Percentiles rank a stretch among this genome's conserved stretches.
Evolutionary conservation across 2,329 filamentous ascomycete genomes (phyloP).

Genomic region (Ophiocordyceps robertsii): DNA sequence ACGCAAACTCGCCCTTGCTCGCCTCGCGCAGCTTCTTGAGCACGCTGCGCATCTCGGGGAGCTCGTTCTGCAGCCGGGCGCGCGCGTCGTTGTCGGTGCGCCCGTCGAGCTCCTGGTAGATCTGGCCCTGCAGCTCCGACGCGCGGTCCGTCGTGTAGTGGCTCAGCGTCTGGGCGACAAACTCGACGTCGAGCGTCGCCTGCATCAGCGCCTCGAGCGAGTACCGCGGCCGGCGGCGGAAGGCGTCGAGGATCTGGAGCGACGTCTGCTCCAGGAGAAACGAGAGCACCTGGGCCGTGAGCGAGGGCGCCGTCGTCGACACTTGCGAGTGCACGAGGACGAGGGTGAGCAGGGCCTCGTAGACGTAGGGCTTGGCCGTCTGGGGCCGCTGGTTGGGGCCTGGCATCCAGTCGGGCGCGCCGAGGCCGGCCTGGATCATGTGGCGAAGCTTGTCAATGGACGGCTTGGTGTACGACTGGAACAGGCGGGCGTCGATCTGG

Average conservation of each 20-base stretch:
- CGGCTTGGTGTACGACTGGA: constrained; percentile 81
- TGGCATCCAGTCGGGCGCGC: constrained; percentile 58
- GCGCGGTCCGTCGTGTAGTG: constrained; percentile 80
- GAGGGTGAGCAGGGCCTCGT: constrained; percentile 69
- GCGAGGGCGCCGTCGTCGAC: constrained; percentile 60
- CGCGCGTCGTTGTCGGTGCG: constrained; percentile 82
- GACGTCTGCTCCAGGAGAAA: constrained; percentile 77
- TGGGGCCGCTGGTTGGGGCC: constrained; percentile 42
- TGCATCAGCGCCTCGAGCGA: constrained; percentile 80
- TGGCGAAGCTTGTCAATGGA: constrained; percentile 52
- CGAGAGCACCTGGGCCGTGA: constrained; percentile 71
- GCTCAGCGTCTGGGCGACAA: constrained; percentile 83
- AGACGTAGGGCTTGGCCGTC: constrained; percentile 78
- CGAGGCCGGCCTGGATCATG: constrained; percentile 63
- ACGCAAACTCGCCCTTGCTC: constrained; percentile 78
- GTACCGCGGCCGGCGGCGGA: constrained; percentile 55
- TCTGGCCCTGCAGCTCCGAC: constrained; percentile 69
- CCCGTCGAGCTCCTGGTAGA: constrained; percentile 82
- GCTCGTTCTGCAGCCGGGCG: constrained; percentile 65
- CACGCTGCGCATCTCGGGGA: constrained; percentile 78
- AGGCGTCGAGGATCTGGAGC: constrained; percentile 66
- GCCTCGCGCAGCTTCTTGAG: constrained; percentile 74
- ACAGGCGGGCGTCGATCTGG: constrained; percentile 83
- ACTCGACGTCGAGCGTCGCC: constrained; percentile 93
- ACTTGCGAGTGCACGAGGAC: constrained; percentile 89